A percentile compares a stretch with the other conserved stretches of the same genome.
phyloP scores from a whole-genome alignment of 495 filamentous ascomycete species.

The Trichoderma orchidacearum region DNA sequence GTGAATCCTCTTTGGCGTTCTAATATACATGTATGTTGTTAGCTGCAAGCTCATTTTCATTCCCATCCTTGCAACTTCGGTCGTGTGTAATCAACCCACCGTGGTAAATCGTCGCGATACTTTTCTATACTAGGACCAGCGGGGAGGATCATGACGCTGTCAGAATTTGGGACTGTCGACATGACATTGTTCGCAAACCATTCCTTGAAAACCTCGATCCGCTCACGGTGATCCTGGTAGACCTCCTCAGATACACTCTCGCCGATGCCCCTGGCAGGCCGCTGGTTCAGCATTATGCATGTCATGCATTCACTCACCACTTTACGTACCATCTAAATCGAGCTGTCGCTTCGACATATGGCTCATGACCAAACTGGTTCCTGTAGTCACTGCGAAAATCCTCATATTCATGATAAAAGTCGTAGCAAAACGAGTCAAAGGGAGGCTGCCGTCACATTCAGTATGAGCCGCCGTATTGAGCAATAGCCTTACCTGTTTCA shows the following conservation, averaged over 20 bases:
- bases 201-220: conserved; percentile 6
- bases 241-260: background rate
- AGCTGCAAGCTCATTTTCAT: background rate
- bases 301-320: too few species aligned
- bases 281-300: background rate
- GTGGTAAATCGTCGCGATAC: conserved; percentile 4
- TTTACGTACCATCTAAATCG: conserved; percentile 10
- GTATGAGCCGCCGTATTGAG: background rate
- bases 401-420: conserved; percentile 6
- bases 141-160: conserved; percentile 9
- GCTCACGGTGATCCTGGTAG: background rate
- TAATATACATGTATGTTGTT: background rate
- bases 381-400: conserved; percentile 5
- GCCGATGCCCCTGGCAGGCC: conserved; percentile 6
- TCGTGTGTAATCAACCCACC: conserved; percentile 2
- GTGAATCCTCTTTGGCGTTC: background rate
- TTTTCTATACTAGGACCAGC: conserved; percentile 1
- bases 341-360: conserved; percentile 8
- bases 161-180: background rate
- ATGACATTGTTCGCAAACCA: conserved; percentile 9
- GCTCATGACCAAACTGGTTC: conserved; percentile 3
- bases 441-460: conserved; percentile 1
- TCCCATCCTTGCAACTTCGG: too few species aligned
- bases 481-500: conserved; percentile 3
- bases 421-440: conserved; percentile 7